A percentile compares a stretch with the other conserved stretches of the same genome.
Conservation (phyloP, 306 rosid genomes). For the Quercus parvula region DNA sequence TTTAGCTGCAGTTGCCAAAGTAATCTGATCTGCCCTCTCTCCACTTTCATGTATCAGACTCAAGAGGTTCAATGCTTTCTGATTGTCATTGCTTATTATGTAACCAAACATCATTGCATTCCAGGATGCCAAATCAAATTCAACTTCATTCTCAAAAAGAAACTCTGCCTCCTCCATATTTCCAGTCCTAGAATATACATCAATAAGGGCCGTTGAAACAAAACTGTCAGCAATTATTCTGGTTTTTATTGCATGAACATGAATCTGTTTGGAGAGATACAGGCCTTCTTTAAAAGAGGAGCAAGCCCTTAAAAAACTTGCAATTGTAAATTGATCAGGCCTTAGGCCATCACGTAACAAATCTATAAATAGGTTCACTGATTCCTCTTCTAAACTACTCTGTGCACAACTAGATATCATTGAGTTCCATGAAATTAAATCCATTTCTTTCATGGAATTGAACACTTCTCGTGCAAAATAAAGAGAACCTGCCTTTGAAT, state of each 20-base stretch:
- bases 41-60: conserved; percentile 46
- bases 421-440: conserved; percentile 82
- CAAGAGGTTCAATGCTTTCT: conserved; percentile 54
- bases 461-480: conserved; percentile 43
- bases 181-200: conserved; percentile 65
- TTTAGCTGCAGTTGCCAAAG: conserved; percentile 68
- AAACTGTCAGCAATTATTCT: conserved; percentile 46
- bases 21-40: conserved; percentile 48
- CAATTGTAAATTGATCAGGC: conserved; percentile 70
- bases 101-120: conserved; percentile 82
- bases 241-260: conserved; percentile 52
- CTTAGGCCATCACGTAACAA: conserved; percentile 41
- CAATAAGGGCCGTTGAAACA: conserved; percentile 71
- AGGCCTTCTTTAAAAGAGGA: conserved; percentile 52
- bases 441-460: conserved; percentile 47
- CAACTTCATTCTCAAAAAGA: conserved; percentile 45
- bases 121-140: conserved; percentile 74
- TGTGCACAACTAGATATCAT: conserved; percentile 60
- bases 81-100: conserved; percentile 35
- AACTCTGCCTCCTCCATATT: conserved; percentile 62
- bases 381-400: conserved; percentile 49
- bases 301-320: conserved; percentile 71
- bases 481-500: conserved; percentile 50
- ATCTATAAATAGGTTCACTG: conserved; percentile 42
- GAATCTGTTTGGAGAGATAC: conserved; percentile 52